Conservation (phyloP, 345 rosid species). For the Camelina laxa region DNA sequence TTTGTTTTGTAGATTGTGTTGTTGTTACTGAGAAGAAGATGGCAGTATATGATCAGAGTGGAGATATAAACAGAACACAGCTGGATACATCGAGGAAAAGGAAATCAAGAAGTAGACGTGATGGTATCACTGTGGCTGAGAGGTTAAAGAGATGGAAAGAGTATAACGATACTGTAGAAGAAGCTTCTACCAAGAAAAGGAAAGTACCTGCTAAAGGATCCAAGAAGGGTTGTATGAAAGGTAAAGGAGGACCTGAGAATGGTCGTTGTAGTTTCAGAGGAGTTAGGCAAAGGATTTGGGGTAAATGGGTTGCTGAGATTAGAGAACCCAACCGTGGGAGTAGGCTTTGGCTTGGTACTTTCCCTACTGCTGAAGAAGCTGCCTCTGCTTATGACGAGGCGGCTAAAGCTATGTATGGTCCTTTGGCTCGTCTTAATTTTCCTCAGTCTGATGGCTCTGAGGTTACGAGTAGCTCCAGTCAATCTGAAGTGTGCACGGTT, state of each 20-base stretch:
- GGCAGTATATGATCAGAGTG: conserved; percentile 43
- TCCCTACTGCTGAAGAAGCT: conserved; percentile 70
- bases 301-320: conserved; percentile 94
- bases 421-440: conserved; percentile 63
- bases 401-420: conserved; percentile 74
- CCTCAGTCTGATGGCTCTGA: conserved; percentile 49
- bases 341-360: conserved; percentile 92
- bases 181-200: conserved; percentile 28
- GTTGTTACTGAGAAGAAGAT: conserved; percentile 18
- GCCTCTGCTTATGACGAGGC: conserved; percentile 85
- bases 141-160: conserved; percentile 66
- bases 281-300: conserved; percentile 91
- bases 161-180: conserved; percentile 47
- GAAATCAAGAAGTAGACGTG: conserved; percentile 54
- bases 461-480: conserved; percentile 41
- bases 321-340: conserved; percentile 70
- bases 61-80: conserved; percentile 21
- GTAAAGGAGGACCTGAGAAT: conserved; percentile 92
- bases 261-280: conserved; percentile 63
- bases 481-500: conserved; percentile 53
- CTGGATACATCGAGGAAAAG: conserved; percentile 54
- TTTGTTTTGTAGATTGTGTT: conserved; percentile 16
- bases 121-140: conserved; percentile 55
- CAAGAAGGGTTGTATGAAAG: conserved; percentile 89
- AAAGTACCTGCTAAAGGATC: conserved; percentile 79